Base-by-base conservation (phyloP, 306 rosid genomes). In the Vachellia pachyceras region DNA sequence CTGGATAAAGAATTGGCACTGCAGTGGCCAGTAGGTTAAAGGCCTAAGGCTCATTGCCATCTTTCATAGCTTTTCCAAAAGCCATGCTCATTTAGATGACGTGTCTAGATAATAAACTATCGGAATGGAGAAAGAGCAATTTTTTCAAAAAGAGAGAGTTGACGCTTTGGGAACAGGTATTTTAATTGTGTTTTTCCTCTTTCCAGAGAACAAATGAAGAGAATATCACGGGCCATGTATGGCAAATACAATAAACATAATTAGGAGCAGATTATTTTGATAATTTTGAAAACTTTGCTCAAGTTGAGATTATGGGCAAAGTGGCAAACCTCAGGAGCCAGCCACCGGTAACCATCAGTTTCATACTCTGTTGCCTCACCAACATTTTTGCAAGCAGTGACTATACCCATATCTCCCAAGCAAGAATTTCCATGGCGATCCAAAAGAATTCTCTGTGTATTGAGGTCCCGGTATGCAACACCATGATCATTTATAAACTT, bases 341-440 rank as follows among this genome's bases (percentile, higher is more conserved):
- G 89, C 99, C 98, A 95, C 41, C 94, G 87, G 71, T 90, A 95
- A 65, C 99, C 99, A 86, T 95, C 98, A 47, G 96, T 95, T 89
- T 95, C 99, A 39, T 93, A 95, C 84, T 95, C 98, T 85, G 82
- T 87, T 78, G 90, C 97, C 75, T 95, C 98, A 3, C 97, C 97
- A 81, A 82, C 85, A 81, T 88, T 87, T 72, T 91, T 87, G 90
- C 99, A 93, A 41, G 94, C 97, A 73, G 96, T 87, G 58, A 95
- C 89, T 5, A 95, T 81, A 52, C 99, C 99, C 90, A 93, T 88
- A 79, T 95, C 97, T 41, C 96, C 98, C 79, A 95, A 87, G 90
- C 94, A 91, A 80, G 94, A 92, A 87, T 93, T 95, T 5, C 99
- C 96, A 45, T 93, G 91, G 63, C 88, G 85, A 85, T 95, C 98